Evolutionary conservation across 1,284 basidiomycete species (phyloP), one percentile per base, ranked within the genome.

Genomic region (Ustilago loliicola): DNA sequence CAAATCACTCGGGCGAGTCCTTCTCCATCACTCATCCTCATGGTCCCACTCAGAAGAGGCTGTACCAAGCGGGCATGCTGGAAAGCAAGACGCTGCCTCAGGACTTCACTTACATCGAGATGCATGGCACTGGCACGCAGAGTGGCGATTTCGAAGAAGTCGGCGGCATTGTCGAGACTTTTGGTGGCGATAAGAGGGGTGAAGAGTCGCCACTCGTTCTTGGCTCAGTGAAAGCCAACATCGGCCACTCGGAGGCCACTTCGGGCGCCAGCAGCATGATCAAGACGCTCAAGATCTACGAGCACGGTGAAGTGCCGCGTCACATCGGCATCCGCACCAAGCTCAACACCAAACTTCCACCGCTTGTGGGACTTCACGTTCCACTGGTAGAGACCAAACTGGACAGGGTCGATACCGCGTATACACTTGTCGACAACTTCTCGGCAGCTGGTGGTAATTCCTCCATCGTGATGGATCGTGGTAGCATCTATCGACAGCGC

Each of bases 11-110:
- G 1, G 79, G 79, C 40, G 72, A 80, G 30, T 74, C 72, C 21
- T 69, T 71, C 56, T 78, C 75, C 38, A 80, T 80, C 64, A 80
- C 79, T 2, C 79, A 80, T 58, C 79, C 79, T 2, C 72, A 80
- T 40, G 69, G 67, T 17, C 72, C 63, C 1, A 78, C 79, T 3
- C 79, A 80, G 47, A 59, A 54, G 38, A 57, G 72, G 34, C 62
- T 80, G 11, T 78, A 76, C 42, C 61, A 61, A 30, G 52, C 71
- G n/a, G 66, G 65, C 5, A 72, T 80, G 75, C 57, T 70, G 21
- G 69, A 62, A 2, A 67, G 72, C 45, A 65, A 61, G n/a, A 66
- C 70, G 10, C 19, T 64, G n/a, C 75, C 76, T 7, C 21, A 47
- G 27, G 61, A 78, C 23, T 61, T 61, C 27, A 60, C 53, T 48